phyloP scores from a whole-genome alignment of 2,329 filamentous ascomycete species.

The Penicillium capsulatum region DNA sequence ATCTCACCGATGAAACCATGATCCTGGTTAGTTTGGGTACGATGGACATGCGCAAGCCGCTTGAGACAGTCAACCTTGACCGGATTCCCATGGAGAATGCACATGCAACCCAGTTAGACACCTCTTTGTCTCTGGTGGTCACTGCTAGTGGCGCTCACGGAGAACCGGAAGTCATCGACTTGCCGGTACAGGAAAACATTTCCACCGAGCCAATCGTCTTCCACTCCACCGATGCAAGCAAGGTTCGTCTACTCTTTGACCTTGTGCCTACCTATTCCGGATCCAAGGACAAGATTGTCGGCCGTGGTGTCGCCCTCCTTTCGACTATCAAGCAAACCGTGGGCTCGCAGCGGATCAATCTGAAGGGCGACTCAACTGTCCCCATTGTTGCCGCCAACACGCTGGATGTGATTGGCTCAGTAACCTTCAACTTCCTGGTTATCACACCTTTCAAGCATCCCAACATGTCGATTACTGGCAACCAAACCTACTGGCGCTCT shows the following conservation, averaged over 20 bases:
- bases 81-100: slow-evolving; percentile 82
- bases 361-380: slow-evolving; percentile 88
- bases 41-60: slow-evolving; percentile 84
- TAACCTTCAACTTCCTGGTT: slow-evolving; percentile 95
- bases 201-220: slow-evolving; percentile 92
- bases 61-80: slow-evolving; percentile 79
- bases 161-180: slow-evolving; percentile 82
- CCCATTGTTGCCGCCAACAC: slow-evolving; percentile 79
- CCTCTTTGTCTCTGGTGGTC: slow-evolving; percentile 84
- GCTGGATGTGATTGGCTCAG: slow-evolving; percentile 84
- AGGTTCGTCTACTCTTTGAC: slow-evolving; percentile 89
- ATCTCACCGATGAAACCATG: slow-evolving; percentile 82
- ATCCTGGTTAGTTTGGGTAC: slow-evolving; percentile 88
- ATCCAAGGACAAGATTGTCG: slow-evolving; percentile 72
- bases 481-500: slow-evolving; percentile 96
- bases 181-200: slow-evolving; percentile 90
- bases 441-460: slow-evolving; percentile 93
- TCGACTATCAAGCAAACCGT: slow-evolving; percentile 79
- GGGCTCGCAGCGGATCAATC: slow-evolving; percentile 79
- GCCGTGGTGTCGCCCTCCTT: slow-evolving; percentile 80
- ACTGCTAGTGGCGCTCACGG: slow-evolving; percentile 80
- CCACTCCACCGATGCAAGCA: slow-evolving; percentile 68
- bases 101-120: slow-evolving; percentile 89
- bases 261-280: slow-evolving; percentile 94
- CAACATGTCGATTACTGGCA: slow-evolving; percentile 84